Conservation (phyloP, 768 basidiomycete genomes). For the Leccinum boreale region DNA sequence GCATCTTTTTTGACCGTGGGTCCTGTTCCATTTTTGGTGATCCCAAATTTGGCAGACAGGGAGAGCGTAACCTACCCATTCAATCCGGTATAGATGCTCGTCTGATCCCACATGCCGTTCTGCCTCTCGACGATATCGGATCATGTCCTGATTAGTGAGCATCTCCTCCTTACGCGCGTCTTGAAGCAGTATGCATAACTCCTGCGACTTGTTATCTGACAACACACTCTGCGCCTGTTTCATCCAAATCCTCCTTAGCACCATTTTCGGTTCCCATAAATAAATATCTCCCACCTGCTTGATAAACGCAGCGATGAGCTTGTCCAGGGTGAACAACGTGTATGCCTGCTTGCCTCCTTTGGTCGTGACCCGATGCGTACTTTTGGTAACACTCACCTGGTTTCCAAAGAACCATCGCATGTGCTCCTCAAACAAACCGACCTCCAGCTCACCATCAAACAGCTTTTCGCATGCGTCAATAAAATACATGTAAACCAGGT, state of each 20-base stretch:
- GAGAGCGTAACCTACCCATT: slow-evolving; percentile 59
- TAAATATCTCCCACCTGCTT: slow-evolving; percentile 67
- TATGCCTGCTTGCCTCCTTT: slow-evolving; percentile 65
- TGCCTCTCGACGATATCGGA: slow-evolving; percentile 77
- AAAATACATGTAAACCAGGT: slow-evolving; percentile 84
- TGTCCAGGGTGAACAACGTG: slow-evolving; percentile 90
- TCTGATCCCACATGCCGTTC: slow-evolving; percentile 73
- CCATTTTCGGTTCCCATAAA: not conserved
- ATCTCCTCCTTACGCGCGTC: slow-evolving; percentile 52
- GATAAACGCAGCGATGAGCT: slow-evolving; percentile 81
- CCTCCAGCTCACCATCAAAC: slow-evolving; percentile 92
- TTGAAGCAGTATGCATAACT: slow-evolving; percentile 75
- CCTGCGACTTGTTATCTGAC: slow-evolving; percentile 82
- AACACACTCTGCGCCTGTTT: slow-evolving; percentile 81
- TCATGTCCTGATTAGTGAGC: slow-evolving; percentile 60
- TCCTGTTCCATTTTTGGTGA: slow-evolving; percentile 41
- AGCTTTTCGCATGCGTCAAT: slow-evolving; percentile 89
- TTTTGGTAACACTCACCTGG: slow-evolving; percentile 47
- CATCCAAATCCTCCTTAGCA: slow-evolving; percentile 5
- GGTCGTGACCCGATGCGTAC: not conserved
- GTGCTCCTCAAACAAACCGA: slow-evolving; percentile 90
- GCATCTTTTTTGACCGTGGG: slow-evolving; percentile 50
- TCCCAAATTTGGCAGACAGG: slow-evolving; percentile 1
- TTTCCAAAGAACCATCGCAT: slow-evolving; percentile 93
- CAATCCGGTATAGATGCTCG: slow-evolving; percentile 72